These are phyloP conservation scores for Talaromyces sp. DNA, from an alignment of 2,329 filamentous ascomycete species.

Conservation along the genomic window DNA sequence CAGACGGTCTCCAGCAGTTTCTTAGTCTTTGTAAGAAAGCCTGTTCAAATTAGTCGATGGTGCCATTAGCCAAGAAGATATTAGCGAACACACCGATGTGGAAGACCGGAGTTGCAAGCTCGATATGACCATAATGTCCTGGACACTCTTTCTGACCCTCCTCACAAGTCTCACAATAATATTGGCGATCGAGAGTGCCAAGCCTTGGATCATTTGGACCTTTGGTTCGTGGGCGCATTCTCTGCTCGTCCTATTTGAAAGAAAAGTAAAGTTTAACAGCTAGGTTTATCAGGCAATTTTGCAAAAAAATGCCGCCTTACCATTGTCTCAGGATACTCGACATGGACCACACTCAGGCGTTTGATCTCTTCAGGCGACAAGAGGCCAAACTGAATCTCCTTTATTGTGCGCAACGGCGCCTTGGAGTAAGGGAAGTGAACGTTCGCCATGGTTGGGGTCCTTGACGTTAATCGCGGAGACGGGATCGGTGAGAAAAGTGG, in stretches of 20 bases:
- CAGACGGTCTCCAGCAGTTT: conserved; percentile 98
- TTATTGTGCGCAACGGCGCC: conserved; percentile 92
- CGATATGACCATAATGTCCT: conserved; percentile 97
- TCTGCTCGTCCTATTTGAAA: conserved; percentile 66
- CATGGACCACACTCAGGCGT: conserved; percentile 93
- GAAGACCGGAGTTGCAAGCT: conserved; percentile 92
- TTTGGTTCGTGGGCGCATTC: conserved; percentile 80
- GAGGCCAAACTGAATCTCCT: conserved; percentile 98
- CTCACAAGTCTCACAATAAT: conserved; percentile 92
- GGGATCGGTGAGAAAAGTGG: conserved; percentile 1
- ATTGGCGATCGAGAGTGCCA: conserved; percentile 91
- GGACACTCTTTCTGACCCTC: conserved; percentile 95
- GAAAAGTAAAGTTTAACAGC: conserved; percentile 18
- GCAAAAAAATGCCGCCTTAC: conserved; percentile 33
- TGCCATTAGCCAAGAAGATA: background rate
- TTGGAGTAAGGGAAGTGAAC: conserved; percentile 85
- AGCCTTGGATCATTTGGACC: conserved; percentile 94
- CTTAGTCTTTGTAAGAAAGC: conserved; percentile 98
- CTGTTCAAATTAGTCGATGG: conserved; percentile 41
- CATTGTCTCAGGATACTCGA: conserved; percentile 99
- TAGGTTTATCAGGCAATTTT: conserved; percentile 8
- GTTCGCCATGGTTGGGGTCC: conserved; percentile 70
- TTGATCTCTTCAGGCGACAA: conserved; percentile 98
- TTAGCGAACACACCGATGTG: conserved; percentile 57
- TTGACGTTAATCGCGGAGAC: conserved; percentile 15